Conservation (phyloP, 1,139 yeast genomes). For the Hyphopichia burtonii region DNA sequence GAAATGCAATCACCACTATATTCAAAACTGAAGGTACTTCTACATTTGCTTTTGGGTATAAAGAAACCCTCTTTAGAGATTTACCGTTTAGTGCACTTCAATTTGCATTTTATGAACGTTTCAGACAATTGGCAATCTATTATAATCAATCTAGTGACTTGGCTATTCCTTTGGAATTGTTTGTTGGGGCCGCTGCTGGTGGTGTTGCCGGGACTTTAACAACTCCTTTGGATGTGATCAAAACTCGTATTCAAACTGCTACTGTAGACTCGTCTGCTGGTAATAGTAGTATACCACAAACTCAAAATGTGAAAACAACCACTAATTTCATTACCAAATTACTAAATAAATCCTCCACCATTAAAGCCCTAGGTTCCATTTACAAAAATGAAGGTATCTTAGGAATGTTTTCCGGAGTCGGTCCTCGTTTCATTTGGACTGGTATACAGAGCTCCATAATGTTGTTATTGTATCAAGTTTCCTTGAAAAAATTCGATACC, state of each 20-base stretch:
- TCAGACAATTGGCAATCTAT: constrained; percentile 61
- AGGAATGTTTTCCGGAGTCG: constrained; percentile 91
- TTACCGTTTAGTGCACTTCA: constrained; percentile 94
- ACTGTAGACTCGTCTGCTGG: constrained; percentile 17
- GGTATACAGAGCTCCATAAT: constrained; percentile 92
- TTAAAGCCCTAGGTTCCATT: constrained; percentile 63
- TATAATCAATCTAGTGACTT: constrained; percentile 45
- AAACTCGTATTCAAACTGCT: constrained; percentile 85
- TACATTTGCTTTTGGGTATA: constrained; percentile 86
- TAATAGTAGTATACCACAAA: not conserved
- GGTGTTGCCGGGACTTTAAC: constrained; percentile 86
- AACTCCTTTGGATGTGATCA: constrained; percentile 88
- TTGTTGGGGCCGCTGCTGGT: constrained; percentile 96
- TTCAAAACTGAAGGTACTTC: constrained; percentile 65
- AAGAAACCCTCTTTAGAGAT: constrained; percentile 88
- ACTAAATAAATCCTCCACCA: constrained; percentile 53
- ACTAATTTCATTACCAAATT: constrained; percentile 10
- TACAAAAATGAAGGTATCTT: constrained; percentile 71
- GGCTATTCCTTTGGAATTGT: constrained; percentile 61
- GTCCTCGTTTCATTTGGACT: constrained; percentile 96
- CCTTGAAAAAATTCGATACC: constrained; percentile 41
- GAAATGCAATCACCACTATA: constrained; percentile 69
- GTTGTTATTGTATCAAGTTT: constrained; percentile 79
- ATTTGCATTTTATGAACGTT: constrained; percentile 90
- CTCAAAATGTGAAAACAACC: no score